Evolutionary conservation across 805 yeast species (phyloP), one percentile per base, ranked within the genome.

Genomic region (Saccharomyces mikatae): DNA sequence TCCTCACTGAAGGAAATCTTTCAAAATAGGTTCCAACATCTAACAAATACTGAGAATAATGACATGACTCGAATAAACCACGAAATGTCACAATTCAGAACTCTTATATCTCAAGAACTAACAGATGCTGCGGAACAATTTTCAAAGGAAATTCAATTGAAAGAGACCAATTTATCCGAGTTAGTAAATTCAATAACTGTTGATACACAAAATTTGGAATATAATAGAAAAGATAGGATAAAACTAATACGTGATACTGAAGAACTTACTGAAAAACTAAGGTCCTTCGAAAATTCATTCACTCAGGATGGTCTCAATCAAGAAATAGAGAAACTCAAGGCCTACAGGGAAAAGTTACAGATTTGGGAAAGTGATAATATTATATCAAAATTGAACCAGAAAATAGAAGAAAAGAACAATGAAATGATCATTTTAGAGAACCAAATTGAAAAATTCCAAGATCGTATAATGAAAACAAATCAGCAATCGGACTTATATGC

Each of bases 401-500:
- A 75, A 13, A 74, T 83, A 1, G 70, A 70, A 21, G 58, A 63
- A 0, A 72, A 73, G 8, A 78, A 79, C 47, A 60, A 64, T 10
- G 62, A 70, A 32, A 68, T 81, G 8, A 50, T 67, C 1, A 46
- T 63, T 2, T 24, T 74, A 3, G 83, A 80, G 58, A 60, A 64
- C 21, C 75, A 76, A 24, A 62, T 83, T 10, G 94, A 88, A 9
- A 74, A 74, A 0, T 61, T 83, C 14, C 78, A 79, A 54, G 74
- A 74, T 17, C 76, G 80, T 22, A 72, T 87, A 13, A 63, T 79
- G 4, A 69, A 72, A 14, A 76, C 80, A 3, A 84, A 80, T 60
- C 76, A 78, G 60, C 85, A 81, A 62, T 74, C 86, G 0, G 90
- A 83, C 50, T 61, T 76, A 2, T 73, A 79, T 56, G 85, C 89